Conservation (phyloP, 1,284 basidiomycete species). For the Leccinum angustisporum region DNA sequence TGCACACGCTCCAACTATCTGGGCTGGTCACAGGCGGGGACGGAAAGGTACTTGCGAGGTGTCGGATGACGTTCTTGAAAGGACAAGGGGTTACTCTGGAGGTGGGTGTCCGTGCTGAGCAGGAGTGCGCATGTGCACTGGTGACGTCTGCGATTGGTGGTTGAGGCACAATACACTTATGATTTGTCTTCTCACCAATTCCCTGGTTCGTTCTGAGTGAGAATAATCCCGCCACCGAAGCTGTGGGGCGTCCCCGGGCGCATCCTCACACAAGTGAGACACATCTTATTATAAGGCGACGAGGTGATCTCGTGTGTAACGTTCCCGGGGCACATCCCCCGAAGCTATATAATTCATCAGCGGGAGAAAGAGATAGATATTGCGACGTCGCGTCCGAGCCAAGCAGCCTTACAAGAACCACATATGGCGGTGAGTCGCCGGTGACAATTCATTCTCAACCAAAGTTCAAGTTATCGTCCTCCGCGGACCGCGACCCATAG, state of each 20-base stretch:
- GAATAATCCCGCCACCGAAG: neutral
- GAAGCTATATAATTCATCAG: neutral
- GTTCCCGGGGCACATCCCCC: constrained; percentile 1
- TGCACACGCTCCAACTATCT: constrained; percentile 93
- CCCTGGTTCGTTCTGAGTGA: neutral
- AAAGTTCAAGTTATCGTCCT: neutral
- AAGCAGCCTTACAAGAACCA: neutral
- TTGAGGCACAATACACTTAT: constrained; percentile 30
- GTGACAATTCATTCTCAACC: constrained; percentile 18
- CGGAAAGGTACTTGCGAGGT: constrained; percentile 90
- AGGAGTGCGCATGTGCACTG: constrained; percentile 81
- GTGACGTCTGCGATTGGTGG: constrained; percentile 90
- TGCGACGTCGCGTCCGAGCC: neutral
- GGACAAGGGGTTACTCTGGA: constrained; percentile 96
- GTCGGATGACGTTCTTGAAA: constrained; percentile 92
- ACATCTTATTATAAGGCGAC: neutral
- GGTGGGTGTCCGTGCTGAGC: constrained; percentile 90
- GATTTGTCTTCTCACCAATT: neutral
- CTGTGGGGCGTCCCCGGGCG: neutral
- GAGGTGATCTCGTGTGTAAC: constrained; percentile 3
- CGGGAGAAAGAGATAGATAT: neutral
- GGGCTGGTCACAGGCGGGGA: constrained; percentile 88
- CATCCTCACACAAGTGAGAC: neutral
- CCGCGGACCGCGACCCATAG: too few species aligned
- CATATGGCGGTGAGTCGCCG: constrained; percentile 18